Evolutionary conservation across 768 basidiomycete genomes (phyloP), one percentile per base, ranked within the genome.

Genomic region (Lyophyllum atratum): DNA sequence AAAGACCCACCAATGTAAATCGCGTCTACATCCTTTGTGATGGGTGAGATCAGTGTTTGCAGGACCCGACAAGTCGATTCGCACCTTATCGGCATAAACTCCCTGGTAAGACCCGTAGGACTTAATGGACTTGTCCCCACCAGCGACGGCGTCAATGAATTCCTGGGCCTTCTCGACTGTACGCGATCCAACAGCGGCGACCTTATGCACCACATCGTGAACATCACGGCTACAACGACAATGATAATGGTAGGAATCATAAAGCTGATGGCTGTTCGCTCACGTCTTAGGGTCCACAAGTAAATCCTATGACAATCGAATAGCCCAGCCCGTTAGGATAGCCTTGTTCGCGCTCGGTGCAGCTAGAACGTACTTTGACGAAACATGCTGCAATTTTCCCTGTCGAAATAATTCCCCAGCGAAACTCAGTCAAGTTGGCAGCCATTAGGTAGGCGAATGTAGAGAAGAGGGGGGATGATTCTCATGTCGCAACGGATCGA

Each of bases 391-490:
- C 85, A 56, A 94, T 95, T 19, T 69, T 66, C 28, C 91, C 92
- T 1, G 92, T 93, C 12, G 92, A 90, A 59, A 96, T 88, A 61
- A 95, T 90, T 17, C 93, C 93, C 93, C 93, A 94, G 54, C 84
- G 84, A 52, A 93, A 70, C 17, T 74, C 74, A 46, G 77, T 72
- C 1, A 77, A 74, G 59, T 72, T 70, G 17, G 58, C 59, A 45
- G 72, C 59, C 75, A 77, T 78, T n/a, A 33, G 53, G 45, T 50
- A 42, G n/a, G 47, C 39, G n/a, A 25, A 28, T 34, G 48, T n/a
- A 46, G 44, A 46, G 9, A 40, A 55, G 49, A 33, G n/a, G n/a
- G 10, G 34, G 12, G 17, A 8, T 47, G 4, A 33, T 40, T 9
- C 28, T 24, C n/a, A 25, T 7, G 25, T 19, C 15, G 25, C 29